Percentiles rank a stretch among this genome's conserved stretches.
Conservation (phyloP, 257 asterid species). For the Solanum pinnatisectum region DNA sequence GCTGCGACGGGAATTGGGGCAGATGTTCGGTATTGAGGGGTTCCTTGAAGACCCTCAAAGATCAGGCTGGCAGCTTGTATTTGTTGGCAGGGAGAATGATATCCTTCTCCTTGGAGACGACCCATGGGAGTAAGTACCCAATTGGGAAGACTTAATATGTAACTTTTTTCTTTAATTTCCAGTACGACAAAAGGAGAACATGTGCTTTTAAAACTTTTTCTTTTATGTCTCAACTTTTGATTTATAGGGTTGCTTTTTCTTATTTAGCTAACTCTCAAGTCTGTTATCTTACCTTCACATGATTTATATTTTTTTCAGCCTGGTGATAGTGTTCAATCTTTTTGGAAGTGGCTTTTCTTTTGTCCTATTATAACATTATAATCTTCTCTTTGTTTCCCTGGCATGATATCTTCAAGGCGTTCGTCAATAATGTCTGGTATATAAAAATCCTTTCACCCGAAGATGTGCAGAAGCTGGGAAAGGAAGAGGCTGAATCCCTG, state of each 20-base stretch:
- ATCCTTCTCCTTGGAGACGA: constrained; percentile 99
- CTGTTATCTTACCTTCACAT: not conserved
- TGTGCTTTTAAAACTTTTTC: not conserved
- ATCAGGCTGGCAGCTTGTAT: constrained; percentile 99
- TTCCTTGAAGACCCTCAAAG: constrained; percentile 94
- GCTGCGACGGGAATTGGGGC: constrained; percentile 82
- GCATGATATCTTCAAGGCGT: constrained; percentile 42
- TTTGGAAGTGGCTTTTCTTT: not conserved
- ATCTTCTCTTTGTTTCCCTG: not conserved
- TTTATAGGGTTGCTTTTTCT: not conserved
- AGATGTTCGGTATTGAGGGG: constrained; percentile 87
- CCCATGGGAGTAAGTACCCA: constrained; percentile 87
- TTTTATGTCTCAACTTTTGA: not conserved
- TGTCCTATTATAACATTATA: not conserved
- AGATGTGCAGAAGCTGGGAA: constrained; percentile 75
- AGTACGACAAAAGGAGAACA: not conserved
- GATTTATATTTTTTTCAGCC: not conserved
- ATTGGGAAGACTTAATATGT: not conserved
- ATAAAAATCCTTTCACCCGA: constrained; percentile 93
- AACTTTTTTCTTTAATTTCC: not conserved
- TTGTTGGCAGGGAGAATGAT: constrained; percentile 96
- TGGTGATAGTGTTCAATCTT: not conserved
- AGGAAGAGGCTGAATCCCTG: constrained; percentile 54
- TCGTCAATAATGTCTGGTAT: constrained; percentile 86
- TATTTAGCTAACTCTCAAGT: not conserved